These are phyloP conservation scores for Guyanaporus albipodus DNA, from an alignment of 768 basidiomycete species.

Conservation along the genomic window DNA sequence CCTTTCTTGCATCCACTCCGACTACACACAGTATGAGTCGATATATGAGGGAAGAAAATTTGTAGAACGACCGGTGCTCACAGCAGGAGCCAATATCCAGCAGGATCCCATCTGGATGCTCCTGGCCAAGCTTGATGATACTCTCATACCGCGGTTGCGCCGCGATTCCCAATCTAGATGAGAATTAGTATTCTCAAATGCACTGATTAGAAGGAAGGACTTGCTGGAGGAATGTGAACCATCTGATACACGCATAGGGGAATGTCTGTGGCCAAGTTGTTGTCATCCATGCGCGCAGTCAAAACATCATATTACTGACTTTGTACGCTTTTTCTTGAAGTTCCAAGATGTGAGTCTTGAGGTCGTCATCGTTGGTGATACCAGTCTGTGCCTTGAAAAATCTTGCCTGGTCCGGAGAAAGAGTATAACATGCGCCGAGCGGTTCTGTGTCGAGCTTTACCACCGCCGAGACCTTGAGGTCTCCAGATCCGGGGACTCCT, in stretches of 20 bases:
- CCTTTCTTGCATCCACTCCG: slow-evolving; percentile 38
- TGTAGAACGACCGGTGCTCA: slow-evolving; percentile 15
- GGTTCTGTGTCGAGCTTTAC: not conserved
- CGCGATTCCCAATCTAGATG: slow-evolving; percentile 11
- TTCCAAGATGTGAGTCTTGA: slow-evolving; percentile 29
- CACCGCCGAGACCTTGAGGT: not conserved
- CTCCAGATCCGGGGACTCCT: slow-evolving; percentile 5
- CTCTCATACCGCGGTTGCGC: slow-evolving; percentile 16
- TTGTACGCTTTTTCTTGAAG: slow-evolving; percentile 31
- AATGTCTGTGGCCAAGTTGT: slow-evolving; percentile 13
- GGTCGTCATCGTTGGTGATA: slow-evolving; percentile 24
- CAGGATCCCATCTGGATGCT: slow-evolving; percentile 35
- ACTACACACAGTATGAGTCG: slow-evolving; percentile 6
- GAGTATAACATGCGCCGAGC: not conserved
- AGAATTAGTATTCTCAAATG: not conserved
- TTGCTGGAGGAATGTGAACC: slow-evolving; percentile 24
- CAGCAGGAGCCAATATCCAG: slow-evolving; percentile 47
- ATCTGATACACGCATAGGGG: slow-evolving; percentile 29
- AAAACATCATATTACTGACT: slow-evolving; percentile 7
- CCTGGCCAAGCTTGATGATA: slow-evolving; percentile 35
- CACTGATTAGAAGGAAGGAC: not conserved
- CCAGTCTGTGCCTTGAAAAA: slow-evolving; percentile 31
- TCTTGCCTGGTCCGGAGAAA: slow-evolving; percentile 15
- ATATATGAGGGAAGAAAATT: not conserved
- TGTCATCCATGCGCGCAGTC: not conserved